A percentile compares a stretch with the other conserved stretches of the same genome.
Conservation (phyloP, 1,139 yeast genomes). For the Sugiyamaella grinbergsii region DNA sequence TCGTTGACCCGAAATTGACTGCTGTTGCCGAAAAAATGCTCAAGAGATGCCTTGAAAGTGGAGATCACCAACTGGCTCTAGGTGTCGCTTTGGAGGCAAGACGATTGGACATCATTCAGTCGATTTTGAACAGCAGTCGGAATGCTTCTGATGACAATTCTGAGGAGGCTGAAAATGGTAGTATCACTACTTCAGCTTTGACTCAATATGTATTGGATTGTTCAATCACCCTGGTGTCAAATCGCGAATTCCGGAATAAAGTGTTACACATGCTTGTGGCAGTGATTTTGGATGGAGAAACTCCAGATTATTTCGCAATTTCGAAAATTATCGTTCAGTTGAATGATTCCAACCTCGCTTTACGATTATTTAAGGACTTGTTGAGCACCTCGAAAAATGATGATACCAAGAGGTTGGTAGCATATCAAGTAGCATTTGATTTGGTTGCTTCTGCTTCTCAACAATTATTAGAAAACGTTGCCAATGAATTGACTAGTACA, state of each 20-base stretch:
- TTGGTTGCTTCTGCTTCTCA: constrained; percentile 93
- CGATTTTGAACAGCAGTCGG: constrained; percentile 55
- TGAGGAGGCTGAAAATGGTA: constrained; percentile 31
- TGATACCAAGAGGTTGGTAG: constrained; percentile 53
- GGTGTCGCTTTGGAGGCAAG: constrained; percentile 91
- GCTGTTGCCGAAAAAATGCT: constrained; percentile 85
- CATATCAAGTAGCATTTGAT: constrained; percentile 95
- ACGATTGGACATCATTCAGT: constrained; percentile 77
- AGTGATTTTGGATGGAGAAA: constrained; percentile 57
- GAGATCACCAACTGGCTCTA: constrained; percentile 78
- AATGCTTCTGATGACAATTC: neutral
- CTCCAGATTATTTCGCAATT: constrained; percentile 65
- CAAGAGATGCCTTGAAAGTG: constrained; percentile 67
- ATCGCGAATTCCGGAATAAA: constrained; percentile 63
- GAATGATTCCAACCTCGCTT: constrained; percentile 73
- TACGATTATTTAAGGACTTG: constrained; percentile 63
- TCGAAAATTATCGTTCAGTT: constrained; percentile 87
- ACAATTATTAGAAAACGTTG: constrained; percentile 71
- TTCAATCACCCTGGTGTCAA: constrained; percentile 64
- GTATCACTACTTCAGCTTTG: constrained; percentile 45
- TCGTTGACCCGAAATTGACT: constrained; percentile 64
- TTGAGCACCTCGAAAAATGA: constrained; percentile 41
- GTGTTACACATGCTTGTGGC: constrained; percentile 66
- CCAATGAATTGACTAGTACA: constrained; percentile 46
- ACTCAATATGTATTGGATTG: constrained; percentile 78